phyloP scores from a whole-genome alignment of 176 grass and related monocot genomes.

The Hsuehochloa calcarea region DNA sequence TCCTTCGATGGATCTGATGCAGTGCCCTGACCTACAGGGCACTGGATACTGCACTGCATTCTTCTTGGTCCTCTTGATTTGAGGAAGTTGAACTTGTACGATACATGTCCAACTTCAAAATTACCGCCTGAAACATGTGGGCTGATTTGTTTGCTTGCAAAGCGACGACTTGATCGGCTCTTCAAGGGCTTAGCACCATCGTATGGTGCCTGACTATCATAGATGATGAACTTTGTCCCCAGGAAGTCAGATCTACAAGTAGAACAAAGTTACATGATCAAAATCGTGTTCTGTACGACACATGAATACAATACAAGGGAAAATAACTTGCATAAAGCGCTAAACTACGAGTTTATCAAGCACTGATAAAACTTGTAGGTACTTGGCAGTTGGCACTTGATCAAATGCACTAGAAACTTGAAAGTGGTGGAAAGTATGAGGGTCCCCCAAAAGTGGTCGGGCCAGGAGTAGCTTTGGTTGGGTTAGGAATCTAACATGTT shows the following conservation, averaged over 20 bases:
- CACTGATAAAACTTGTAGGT: not conserved
- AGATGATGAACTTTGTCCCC: slow-evolving; percentile 81
- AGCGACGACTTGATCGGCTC: slow-evolving; percentile 60
- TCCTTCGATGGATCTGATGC: slow-evolving; percentile 29
- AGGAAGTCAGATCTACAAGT: slow-evolving; percentile 85
- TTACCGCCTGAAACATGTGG: slow-evolving; percentile 66
- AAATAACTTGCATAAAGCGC: not conserved
- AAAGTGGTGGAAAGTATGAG: not conserved
- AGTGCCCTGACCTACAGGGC: slow-evolving; percentile 32
- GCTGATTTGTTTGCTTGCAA: slow-evolving; percentile 82
- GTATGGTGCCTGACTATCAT: slow-evolving; percentile 61
- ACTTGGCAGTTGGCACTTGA: not conserved
- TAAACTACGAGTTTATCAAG: not conserved
- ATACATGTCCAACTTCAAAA: slow-evolving; percentile 67
- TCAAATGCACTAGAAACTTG: slow-evolving; percentile 23
- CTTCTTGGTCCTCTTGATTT: slow-evolving; percentile 91
- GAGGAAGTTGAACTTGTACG: slow-evolving; percentile 90
- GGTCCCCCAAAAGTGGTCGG: not conserved
- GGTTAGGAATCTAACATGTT: not conserved
- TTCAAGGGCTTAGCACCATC: slow-evolving; percentile 65
- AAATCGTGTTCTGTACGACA: not conserved
- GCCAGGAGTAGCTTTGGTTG: not conserved
- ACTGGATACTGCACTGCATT: slow-evolving; percentile 88
- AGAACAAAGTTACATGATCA: not conserved
- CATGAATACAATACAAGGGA: not conserved